A percentile compares a stretch with the other conserved stretches of the same genome.
Conservation (phyloP, 208 protist genomes). For the Angomonas desouzai region DNA sequence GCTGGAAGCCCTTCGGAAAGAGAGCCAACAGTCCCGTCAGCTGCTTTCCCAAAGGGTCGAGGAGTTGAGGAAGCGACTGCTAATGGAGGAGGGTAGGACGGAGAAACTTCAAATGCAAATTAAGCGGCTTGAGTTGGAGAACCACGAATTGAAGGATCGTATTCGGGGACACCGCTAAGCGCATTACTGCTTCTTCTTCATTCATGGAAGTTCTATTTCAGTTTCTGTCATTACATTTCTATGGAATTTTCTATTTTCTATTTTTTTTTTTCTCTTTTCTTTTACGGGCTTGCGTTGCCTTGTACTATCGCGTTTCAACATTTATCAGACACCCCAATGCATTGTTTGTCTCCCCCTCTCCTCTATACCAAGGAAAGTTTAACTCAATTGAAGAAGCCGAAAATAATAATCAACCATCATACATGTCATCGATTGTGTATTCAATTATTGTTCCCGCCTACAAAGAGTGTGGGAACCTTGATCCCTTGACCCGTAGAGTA, state of each 20-base stretch:
- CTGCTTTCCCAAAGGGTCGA: slow-evolving; percentile 61
- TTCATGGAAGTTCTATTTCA: not conserved
- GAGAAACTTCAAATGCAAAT: slow-evolving; percentile 70
- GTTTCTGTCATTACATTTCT: not conserved
- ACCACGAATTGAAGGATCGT: slow-evolving; percentile 42
- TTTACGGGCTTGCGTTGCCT: not conserved
- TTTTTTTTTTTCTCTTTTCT: slow-evolving; percentile 15
- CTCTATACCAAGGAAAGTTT: not conserved
- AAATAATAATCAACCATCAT: too few species aligned
- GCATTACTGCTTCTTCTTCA: slow-evolving; percentile 14
- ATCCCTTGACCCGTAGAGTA: slow-evolving; percentile 64
- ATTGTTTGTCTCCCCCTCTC: slow-evolving; percentile 9
- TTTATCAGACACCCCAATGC: not conserved
- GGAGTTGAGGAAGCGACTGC: slow-evolving; percentile 71
- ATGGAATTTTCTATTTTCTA: not conserved
- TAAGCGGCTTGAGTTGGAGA: slow-evolving; percentile 58
- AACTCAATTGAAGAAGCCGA: too few species aligned
- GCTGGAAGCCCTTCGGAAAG: slow-evolving; percentile 39
- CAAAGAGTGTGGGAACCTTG: slow-evolving; percentile 82
- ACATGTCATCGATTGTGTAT: slow-evolving; percentile 30
- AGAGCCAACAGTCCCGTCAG: slow-evolving; percentile 33
- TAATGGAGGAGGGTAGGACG: slow-evolving; percentile 67
- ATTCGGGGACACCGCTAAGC: slow-evolving; percentile 15
- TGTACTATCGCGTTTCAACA: not conserved
- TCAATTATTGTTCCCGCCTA: slow-evolving; percentile 84